Evolutionary conservation across 192 early-diverging fungal species (phyloP).

Genomic region (Backusella circina): DNA sequence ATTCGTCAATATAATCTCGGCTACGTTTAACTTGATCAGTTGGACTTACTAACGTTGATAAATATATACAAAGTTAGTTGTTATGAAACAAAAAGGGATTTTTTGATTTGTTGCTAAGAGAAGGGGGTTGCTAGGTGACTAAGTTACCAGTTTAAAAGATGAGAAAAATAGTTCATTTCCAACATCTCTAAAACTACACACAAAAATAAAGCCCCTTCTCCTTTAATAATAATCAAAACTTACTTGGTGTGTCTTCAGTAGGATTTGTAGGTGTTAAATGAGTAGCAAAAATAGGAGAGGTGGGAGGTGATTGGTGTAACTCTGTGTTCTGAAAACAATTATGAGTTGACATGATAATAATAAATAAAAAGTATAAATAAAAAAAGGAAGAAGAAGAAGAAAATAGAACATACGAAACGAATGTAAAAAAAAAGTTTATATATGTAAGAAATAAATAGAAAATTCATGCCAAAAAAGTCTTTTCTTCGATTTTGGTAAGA

Average conservation of each 20-base stretch:
- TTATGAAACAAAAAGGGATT: neutral
- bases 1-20: neutral
- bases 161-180: neutral
- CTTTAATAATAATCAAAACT: neutral
- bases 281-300: neutral
- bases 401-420: neutral
- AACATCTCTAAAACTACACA: neutral
- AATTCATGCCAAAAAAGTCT: neutral
- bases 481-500: neutral
- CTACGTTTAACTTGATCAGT: neutral
- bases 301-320: neutral
- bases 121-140: neutral
- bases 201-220: neutral
- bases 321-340: neutral
- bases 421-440: neutral
- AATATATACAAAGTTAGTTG: neutral
- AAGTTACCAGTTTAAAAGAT: neutral
- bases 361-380: neutral
- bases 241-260: neutral
- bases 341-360: neutral
- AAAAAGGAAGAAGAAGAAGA: neutral
- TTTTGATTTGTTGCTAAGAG: neutral
- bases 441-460: neutral
- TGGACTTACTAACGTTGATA: neutral
- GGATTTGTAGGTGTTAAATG: neutral